phyloP scores from a whole-genome alignment of 2,329 filamentous ascomycete species.

The Fusarium drepaniforme region DNA sequence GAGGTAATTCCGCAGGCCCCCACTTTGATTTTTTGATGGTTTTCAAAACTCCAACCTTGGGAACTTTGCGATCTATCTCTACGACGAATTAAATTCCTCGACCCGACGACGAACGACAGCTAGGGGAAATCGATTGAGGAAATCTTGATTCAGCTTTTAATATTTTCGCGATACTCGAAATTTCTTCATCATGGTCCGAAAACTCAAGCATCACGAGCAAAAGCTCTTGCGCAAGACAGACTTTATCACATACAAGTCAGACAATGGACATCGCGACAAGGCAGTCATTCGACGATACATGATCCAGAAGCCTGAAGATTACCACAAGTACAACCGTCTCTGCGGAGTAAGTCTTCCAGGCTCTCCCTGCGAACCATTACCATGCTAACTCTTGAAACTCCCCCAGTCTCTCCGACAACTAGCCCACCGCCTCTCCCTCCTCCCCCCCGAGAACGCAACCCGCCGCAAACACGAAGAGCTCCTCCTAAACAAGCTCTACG shows the following conservation, averaged over 20 bases:
- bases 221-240: constrained; percentile 94
- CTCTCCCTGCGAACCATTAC: constrained; percentile 34
- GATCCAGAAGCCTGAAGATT: constrained; percentile 91
- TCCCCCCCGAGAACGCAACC: constrained; percentile 82
- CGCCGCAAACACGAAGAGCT: constrained; percentile 88
- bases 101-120: background rate
- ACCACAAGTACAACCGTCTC: constrained; percentile 74
- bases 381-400: constrained; percentile 8
- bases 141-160: background rate
- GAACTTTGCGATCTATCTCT: constrained; percentile 4
- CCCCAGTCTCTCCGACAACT: constrained; percentile 84
- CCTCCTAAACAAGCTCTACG: constrained; percentile 90
- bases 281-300: constrained; percentile 86
- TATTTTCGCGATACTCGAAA: background rate
- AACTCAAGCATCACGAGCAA: constrained; percentile 97
- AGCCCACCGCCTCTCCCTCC: constrained; percentile 86
- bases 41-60: constrained; percentile 34
- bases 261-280: constrained; percentile 87
- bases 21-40: constrained; percentile 41
- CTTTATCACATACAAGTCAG: constrained; percentile 93
- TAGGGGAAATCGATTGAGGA: background rate
- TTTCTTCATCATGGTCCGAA: constrained; percentile 82
- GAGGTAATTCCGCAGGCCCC: constrained; percentile 42
- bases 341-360: constrained; percentile 69
- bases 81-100: constrained; percentile 5